phyloP scores from a whole-genome alignment of 495 filamentous ascomycete genomes.

The Haplographium delicatum region DNA sequence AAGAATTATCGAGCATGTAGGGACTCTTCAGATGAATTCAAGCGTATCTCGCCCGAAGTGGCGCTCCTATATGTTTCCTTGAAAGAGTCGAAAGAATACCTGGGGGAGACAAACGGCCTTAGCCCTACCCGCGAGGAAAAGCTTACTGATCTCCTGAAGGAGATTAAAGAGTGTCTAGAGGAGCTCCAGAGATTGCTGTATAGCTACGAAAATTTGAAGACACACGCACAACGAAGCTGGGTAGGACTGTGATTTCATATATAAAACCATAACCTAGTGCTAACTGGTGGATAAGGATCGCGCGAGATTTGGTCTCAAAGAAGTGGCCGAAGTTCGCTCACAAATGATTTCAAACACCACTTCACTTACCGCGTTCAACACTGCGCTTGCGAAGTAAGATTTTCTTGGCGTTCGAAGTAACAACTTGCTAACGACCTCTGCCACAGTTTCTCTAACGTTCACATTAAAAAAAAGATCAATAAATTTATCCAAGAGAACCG shows the following conservation, averaged over 20 bases:
- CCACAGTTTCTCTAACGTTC: conserved; percentile 26
- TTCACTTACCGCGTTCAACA: conserved; percentile 16
- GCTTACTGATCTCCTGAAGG: conserved; percentile 25
- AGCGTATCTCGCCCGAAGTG: conserved; percentile 31
- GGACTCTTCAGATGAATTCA: conserved; percentile 31
- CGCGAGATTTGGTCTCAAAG: not conserved
- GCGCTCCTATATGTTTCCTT: conserved; percentile 33
- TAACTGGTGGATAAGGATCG: not conserved
- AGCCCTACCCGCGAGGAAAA: conserved; percentile 18
- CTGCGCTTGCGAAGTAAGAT: conserved; percentile 23
- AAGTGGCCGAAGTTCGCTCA: conserved; percentile 13
- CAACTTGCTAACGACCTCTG: not conserved
- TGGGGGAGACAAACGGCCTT: conserved; percentile 22
- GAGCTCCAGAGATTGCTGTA: not conserved
- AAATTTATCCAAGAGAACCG: conserved; percentile 34
- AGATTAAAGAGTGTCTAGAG: conserved; percentile 26
- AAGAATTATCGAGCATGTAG: conserved; percentile 31
- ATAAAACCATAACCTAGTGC: too few species aligned
- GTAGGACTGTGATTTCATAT: too few species aligned
- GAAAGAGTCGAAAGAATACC: conserved; percentile 31
- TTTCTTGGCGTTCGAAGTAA: not conserved
- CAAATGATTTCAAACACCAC: conserved; percentile 18
- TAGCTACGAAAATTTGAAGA: conserved; percentile 3
- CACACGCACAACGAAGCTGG: conserved; percentile 3
- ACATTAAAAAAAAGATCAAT: conserved; percentile 31